These are phyloP conservation scores for Huntiella bhutanensis DNA, from an alignment of 2,329 filamentous ascomycete genomes.

Conservation along the genomic window DNA sequence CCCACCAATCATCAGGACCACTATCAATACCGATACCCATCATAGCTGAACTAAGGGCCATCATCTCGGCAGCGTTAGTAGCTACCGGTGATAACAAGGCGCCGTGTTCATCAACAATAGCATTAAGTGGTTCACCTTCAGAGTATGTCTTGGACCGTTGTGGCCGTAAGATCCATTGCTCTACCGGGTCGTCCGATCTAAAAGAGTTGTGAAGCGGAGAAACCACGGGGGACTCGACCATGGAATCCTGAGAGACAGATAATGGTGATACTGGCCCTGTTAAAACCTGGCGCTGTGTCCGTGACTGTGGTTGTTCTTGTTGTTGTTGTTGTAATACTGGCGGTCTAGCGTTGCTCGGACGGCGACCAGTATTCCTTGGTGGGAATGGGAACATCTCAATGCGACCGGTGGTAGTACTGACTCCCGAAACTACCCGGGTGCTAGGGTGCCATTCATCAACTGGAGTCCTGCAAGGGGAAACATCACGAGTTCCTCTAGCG, in stretches of 20 bases:
- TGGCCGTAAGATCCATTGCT: not conserved
- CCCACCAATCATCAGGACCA: slow-evolving; percentile 16
- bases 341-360: not conserved
- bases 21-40: slow-evolving; percentile 30
- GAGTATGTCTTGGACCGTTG: not conserved
- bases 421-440: no score
- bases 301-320: no score
- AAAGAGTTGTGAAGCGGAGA: not conserved
- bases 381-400: not conserved
- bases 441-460: no score
- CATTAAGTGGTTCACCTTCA: not conserved
- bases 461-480: no score
- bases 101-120: not conserved
- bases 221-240: not conserved
- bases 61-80: slow-evolving; percentile 6
- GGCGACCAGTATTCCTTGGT: not conserved
- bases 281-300: not conserved
- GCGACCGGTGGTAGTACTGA: not conserved
- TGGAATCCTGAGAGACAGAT: not conserved
- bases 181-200: no score
- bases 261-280: not conserved
- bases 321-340: no score
- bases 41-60: slow-evolving; percentile 29
- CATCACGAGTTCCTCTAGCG: not conserved
- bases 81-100: not conserved